phyloP scores from a whole-genome alignment of 2,329 filamentous ascomycete genomes.

The Mariannaea sp. region DNA sequence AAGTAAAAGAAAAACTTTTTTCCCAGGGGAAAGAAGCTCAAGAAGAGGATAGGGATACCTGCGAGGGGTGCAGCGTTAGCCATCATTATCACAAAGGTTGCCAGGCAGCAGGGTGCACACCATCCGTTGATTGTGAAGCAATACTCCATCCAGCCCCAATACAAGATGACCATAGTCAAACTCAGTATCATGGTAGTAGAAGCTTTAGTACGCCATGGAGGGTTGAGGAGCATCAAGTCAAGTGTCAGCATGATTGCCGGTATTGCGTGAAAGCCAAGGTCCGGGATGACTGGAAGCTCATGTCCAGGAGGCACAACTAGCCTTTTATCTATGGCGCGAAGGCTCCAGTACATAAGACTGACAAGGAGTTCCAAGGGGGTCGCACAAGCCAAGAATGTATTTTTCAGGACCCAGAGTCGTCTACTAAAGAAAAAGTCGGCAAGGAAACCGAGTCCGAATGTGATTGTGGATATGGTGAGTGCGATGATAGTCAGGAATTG shows the following conservation, averaged over 20 bases:
- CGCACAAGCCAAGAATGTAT: not conserved
- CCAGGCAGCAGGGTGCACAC: not conserved
- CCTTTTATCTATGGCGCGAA: conserved; percentile 1
- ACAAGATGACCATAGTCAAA: not conserved
- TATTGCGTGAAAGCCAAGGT: conserved; percentile 4
- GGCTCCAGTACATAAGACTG: conserved; percentile 6
- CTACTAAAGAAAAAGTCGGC: not conserved
- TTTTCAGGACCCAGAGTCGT: not conserved
- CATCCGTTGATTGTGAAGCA: conserved; percentile 2
- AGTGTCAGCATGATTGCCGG: conserved; percentile 7
- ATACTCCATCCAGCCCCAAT: conserved; percentile 9
- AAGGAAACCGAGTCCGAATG: conserved; percentile 2
- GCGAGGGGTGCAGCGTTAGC: not conserved
- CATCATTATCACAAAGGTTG: not conserved
- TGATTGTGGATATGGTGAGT: conserved; percentile 1
- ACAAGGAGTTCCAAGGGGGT: conserved; percentile 3
- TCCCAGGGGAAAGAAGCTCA: not conserved
- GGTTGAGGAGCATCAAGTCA: conserved; percentile 4
- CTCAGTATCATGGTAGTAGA: not conserved
- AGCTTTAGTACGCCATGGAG: not conserved
- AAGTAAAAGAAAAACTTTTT: no score
- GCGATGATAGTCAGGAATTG: conserved; percentile 9
- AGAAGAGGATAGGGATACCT: not conserved
- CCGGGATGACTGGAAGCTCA: conserved; percentile 2
- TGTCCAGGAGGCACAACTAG: conserved; percentile 8